Percentiles rank a stretch among this genome's conserved stretches.
phyloP scores from a whole-genome alignment of 2,329 filamentous ascomycete genomes.

The Trichoderma koningiopsis region DNA sequence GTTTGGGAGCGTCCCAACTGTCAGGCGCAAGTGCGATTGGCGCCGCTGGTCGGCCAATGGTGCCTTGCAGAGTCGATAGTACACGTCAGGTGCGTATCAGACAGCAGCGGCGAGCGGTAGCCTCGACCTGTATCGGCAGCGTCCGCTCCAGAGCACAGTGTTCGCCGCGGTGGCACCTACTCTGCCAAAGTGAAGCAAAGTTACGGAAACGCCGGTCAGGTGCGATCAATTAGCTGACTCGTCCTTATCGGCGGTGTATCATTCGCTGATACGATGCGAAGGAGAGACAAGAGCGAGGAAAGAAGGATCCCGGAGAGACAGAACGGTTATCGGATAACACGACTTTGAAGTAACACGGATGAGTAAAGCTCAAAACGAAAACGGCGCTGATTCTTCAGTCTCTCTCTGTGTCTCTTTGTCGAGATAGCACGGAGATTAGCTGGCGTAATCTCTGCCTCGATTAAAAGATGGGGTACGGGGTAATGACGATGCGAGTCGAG shows the following conservation, averaged over 20 bases:
- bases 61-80: constrained; percentile 21
- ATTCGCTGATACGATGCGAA: background rate
- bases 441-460: background rate
- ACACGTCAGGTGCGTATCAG: background rate
- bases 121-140: constrained; percentile 3
- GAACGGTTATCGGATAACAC: background rate
- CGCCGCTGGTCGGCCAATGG: constrained; percentile 20
- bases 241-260: constrained; percentile 13
- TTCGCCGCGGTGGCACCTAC: constrained; percentile 14
- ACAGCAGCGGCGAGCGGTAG: background rate
- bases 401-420: background rate
- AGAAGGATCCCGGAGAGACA: background rate
- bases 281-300: background rate
- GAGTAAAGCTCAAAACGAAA: background rate
- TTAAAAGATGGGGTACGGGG: constrained; percentile 12
- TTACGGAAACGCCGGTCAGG: constrained; percentile 1
- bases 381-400: background rate
- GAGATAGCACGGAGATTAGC: background rate
- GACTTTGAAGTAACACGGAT: background rate
- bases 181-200: background rate
- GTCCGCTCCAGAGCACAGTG: constrained; percentile 10
- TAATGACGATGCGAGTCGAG: constrained; percentile 13
- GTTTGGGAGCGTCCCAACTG: constrained; percentile 4
- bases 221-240: constrained; percentile 16
- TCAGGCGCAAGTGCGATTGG: constrained; percentile 20